phyloP scores from a whole-genome alignment of 2,329 filamentous ascomycete genomes.

The Penicillium hesseltinei region DNA sequence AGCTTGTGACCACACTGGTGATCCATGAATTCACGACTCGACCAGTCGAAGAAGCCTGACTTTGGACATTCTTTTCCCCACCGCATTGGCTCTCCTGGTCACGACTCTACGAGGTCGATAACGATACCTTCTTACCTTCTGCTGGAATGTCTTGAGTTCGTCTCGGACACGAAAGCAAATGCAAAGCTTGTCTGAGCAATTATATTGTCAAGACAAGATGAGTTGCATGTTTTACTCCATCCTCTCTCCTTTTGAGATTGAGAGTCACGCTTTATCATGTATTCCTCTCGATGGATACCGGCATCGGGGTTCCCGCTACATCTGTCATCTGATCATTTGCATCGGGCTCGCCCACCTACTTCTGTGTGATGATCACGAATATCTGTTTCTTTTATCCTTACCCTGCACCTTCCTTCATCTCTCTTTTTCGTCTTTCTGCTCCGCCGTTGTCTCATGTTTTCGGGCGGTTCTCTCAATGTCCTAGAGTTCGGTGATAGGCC shows the following conservation, averaged over 20 bases:
- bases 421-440: conserved; percentile 5
- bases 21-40: conserved; percentile 33
- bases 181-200: conserved; percentile 1
- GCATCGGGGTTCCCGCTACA: background rate
- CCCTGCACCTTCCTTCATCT: conserved; percentile 1
- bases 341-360: conserved; percentile 9
- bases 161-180: conserved; percentile 5
- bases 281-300: conserved; percentile 6
- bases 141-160: background rate
- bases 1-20: conserved; percentile 26
- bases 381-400: conserved; percentile 7
- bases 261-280: conserved; percentile 3
- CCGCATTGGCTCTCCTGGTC: conserved; percentile 9
- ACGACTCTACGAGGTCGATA: conserved; percentile 19
- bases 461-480: conserved; percentile 10
- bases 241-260: conserved; percentile 6
- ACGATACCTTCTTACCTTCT: conserved; percentile 3
- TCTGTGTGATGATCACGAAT: conserved; percentile 18
- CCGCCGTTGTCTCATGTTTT: conserved; percentile 14
- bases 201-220: background rate
- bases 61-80: background rate
- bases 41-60: conserved; percentile 15
- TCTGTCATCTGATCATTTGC: conserved; percentile 9
- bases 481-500: conserved; percentile 18
- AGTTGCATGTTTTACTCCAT: conserved; percentile 3